Conservation (phyloP, 1,139 yeast species). For the Cylindricascospora bacillispora region DNA sequence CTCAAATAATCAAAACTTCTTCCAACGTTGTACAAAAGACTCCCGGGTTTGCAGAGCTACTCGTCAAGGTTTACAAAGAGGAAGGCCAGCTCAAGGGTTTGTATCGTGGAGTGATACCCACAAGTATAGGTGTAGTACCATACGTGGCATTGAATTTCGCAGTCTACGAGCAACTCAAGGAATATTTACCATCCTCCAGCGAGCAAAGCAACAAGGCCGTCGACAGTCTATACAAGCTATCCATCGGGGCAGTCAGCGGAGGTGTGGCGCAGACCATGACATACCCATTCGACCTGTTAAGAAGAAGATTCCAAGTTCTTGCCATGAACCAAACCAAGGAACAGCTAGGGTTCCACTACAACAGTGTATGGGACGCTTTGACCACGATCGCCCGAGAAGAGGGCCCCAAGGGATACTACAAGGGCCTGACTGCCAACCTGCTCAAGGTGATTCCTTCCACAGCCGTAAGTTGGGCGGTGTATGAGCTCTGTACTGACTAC, state of each 20-base stretch:
- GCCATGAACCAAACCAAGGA: constrained; percentile 43
- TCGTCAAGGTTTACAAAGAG: constrained; percentile 43
- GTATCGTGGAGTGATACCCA: constrained; percentile 78
- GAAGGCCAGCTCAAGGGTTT: constrained; percentile 80
- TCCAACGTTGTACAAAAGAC: constrained; percentile 30
- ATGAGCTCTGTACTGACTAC: constrained; percentile 41
- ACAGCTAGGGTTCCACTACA: constrained; percentile 68
- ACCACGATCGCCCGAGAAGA: constrained; percentile 54
- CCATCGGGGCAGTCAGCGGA: constrained; percentile 80
- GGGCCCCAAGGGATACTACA: constrained; percentile 73
- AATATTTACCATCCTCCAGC: constrained; percentile 27
- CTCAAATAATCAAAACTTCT: constrained; percentile 40
- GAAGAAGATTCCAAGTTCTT: constrained; percentile 86
- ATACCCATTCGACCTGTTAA: constrained; percentile 79
- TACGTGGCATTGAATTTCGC: constrained; percentile 91
- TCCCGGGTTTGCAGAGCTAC: constrained; percentile 56
- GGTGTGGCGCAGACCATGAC: constrained; percentile 74
- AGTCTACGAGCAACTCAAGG: constrained; percentile 71
- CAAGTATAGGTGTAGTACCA: constrained; percentile 90
- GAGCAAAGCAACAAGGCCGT: constrained; percentile 30
- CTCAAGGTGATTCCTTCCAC: constrained; percentile 87
- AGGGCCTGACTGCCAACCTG: constrained; percentile 78
- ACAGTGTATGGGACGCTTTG: constrained; percentile 60
- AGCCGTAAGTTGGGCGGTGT: constrained; percentile 90
- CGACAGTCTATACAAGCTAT: constrained; percentile 34